Percentiles rank a stretch among this genome's conserved stretches.
phyloP scores from a whole-genome alignment of 1,284 basidiomycete genomes.

The Moniliophthora roreri region DNA sequence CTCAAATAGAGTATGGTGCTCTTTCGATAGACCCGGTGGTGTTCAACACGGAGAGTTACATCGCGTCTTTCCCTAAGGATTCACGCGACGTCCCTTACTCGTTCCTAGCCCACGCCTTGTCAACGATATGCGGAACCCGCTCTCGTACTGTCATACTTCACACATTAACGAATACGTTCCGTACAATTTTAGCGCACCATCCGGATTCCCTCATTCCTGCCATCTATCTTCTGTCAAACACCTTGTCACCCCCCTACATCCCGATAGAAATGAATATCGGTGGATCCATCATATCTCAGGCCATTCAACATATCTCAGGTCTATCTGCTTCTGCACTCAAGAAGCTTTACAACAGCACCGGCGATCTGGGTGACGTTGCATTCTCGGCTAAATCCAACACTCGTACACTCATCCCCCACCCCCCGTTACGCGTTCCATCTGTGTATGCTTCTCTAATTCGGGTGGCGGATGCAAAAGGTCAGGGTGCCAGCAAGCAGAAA shows the following conservation, averaged over 20 bases:
- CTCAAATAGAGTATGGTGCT: neutral
- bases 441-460: conserved; percentile 69
- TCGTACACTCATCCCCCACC: conserved; percentile 74
- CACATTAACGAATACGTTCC: conserved; percentile 79
- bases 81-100: conserved; percentile 62
- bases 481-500: conserved; percentile 75
- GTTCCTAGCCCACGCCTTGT: conserved; percentile 78
- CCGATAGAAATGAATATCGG: conserved; percentile 79
- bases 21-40: conserved; percentile 33
- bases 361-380: conserved; percentile 84
- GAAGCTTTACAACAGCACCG: conserved; percentile 60
- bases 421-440: conserved; percentile 61
- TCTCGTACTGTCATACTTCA: conserved; percentile 84
- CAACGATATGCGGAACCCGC: conserved; percentile 71
- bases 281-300: conserved; percentile 73
- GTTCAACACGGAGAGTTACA: conserved; percentile 32
- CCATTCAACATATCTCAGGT: conserved; percentile 84
- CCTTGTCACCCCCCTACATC: conserved; percentile 78
- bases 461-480: conserved; percentile 68
- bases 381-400: conserved; percentile 81
- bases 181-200: conserved; percentile 69
- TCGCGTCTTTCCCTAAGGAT: conserved; percentile 18
- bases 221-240: conserved; percentile 91
- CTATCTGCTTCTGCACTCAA: conserved; percentile 68
- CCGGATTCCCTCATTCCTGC: conserved; percentile 72